Conservation (phyloP, 805 yeast species). For the Lachancea thermotolerans region DNA sequence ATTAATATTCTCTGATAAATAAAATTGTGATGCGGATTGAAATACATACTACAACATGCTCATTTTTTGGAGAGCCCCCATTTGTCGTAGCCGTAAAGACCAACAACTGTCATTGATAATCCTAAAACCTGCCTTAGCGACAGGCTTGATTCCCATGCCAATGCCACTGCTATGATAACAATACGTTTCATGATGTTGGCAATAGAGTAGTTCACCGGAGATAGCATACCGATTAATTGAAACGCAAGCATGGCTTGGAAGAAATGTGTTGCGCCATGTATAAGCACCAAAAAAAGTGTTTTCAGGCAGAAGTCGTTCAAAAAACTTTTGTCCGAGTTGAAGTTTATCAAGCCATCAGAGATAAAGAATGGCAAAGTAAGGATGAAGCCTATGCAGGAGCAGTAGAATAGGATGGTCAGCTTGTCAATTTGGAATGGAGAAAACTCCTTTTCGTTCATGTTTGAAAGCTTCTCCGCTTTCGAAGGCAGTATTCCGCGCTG, state of each 20-base stretch:
- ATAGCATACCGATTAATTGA: slow-evolving; percentile 61
- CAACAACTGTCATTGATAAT: slow-evolving; percentile 47
- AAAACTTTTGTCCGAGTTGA: slow-evolving; percentile 20
- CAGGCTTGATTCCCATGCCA: slow-evolving; percentile 53
- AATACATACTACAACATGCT: background rate
- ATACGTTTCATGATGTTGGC: slow-evolving; percentile 74
- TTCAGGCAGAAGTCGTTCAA: slow-evolving; percentile 23
- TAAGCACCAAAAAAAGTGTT: slow-evolving; percentile 36
- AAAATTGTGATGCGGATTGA: too few relatives aligned
- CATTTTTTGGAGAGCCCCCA: slow-evolving; percentile 41
- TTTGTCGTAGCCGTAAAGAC: slow-evolving; percentile 64
- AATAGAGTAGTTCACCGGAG: slow-evolving; percentile 74
- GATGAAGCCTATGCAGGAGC: slow-evolving; percentile 61
- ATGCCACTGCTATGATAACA: slow-evolving; percentile 59
- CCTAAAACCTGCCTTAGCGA: slow-evolving; percentile 43
- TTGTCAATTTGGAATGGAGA: slow-evolving; percentile 47
- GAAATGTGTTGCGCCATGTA: slow-evolving; percentile 69
- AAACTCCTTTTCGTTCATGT: slow-evolving; percentile 19
- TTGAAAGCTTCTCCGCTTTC: slow-evolving; percentile 13
- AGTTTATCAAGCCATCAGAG: slow-evolving; percentile 41
- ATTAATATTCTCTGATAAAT: too few relatives aligned
- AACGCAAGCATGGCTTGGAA: slow-evolving; percentile 68
- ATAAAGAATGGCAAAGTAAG: slow-evolving; percentile 64
- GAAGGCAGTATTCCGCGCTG: slow-evolving; percentile 21
- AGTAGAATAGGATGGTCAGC: slow-evolving; percentile 61